Evolutionary conservation across 2,329 filamentous ascomycete genomes (phyloP), one percentile per base, ranked within the genome.

Genomic region (Dactylonectria macrodidyma): DNA sequence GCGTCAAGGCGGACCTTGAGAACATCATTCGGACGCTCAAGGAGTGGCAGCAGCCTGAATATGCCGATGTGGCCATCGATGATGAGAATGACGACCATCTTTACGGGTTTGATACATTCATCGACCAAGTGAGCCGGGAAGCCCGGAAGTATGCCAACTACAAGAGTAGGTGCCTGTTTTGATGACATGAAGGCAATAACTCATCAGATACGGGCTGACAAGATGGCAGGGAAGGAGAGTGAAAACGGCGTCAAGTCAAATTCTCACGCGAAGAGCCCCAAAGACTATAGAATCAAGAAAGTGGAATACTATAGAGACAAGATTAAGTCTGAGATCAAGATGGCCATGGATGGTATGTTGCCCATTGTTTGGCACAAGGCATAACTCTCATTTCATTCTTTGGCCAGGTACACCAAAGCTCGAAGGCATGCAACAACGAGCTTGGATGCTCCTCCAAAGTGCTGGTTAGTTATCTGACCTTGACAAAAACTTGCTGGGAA

Each of bases 11-110:
- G 0, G 72, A 74, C 52, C 71, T 74, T 19, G 71, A 74, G 50
- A 74, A 74, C 47, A 74, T 74, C 24, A 55, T 74, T n/a, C 70
- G 70, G 2, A 74, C 72, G 3, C 70, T 74, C 19, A 72, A 66
- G 52, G 59, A 38, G 6, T 74, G 72, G 72, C 67, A 73, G 38
- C 66, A 72, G 24, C 62, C 71, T 36, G 65, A 74, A 19, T 65
- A 55, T 24, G 19, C 62, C 0, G 51, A 67, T 19, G 70, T 74
- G 14, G 50, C 38, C 22, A 54, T 71, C 12, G 33, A 59, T 8
- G 72, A 74, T 6, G 72, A 74, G 30, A n/a, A 67, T 1, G 68
- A 73, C 14, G 44, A 48, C 33, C 70, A 69, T 11, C 54, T 74
- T 1, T 70, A 74, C 19, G 71, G 72, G 12, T 74, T 71, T 26